phyloP scores from a whole-genome alignment of 768 basidiomycete species.

The Amanita exitialis region DNA sequence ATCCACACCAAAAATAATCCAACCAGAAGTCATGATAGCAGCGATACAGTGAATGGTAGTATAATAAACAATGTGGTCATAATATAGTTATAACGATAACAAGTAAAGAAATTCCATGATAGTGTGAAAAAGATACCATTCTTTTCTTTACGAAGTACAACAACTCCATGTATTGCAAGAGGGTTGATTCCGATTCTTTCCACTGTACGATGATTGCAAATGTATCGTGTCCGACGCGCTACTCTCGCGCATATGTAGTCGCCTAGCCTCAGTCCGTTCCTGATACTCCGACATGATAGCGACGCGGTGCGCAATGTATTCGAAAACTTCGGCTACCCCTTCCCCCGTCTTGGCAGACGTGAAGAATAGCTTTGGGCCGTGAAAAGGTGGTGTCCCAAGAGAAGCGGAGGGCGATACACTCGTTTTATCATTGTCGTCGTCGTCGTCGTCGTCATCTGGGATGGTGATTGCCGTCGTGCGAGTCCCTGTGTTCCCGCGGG shows the following conservation, averaged over 20 bases:
- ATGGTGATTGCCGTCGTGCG: background rate
- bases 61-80: no score
- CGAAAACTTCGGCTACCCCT: constrained; percentile 66
- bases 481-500: constrained; percentile 17
- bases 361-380: constrained; percentile 59
- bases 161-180: background rate
- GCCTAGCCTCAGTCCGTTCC: constrained; percentile 39
- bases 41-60: no score
- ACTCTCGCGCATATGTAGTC: constrained; percentile 28
- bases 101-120: no score
- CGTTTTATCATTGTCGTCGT: background rate
- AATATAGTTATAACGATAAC: no score
- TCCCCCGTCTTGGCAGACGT: constrained; percentile 73
- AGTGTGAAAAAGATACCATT: no score
- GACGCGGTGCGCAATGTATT: constrained; percentile 60
- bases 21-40: no score
- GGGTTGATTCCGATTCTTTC: background rate
- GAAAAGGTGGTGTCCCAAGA: constrained; percentile 27
- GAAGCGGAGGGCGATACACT: background rate
- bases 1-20: no score
- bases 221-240: constrained; percentile 26
- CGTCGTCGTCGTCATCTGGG: background rate
- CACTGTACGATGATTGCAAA: background rate
- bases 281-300: constrained; percentile 58
- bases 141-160: background rate